Base-by-base conservation (phyloP, 768 basidiomycete genomes). In the Tulasnella sp. region DNA sequence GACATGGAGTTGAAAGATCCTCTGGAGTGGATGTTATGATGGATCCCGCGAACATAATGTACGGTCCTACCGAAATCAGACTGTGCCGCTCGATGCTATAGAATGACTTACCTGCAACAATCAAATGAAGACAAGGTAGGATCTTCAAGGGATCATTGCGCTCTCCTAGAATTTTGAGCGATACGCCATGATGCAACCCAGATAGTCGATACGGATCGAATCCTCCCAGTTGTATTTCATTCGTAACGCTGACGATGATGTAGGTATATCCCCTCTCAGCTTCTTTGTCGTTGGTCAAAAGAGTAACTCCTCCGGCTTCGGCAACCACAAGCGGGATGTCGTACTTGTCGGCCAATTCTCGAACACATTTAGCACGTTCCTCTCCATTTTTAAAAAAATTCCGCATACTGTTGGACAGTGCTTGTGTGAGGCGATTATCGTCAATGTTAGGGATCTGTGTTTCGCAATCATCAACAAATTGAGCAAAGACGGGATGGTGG, bases 11-110 rank as follows among this genome's bases (percentile, higher is more conserved):
- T n/a, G n/a, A n/a, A n/a, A n/a, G n/a, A n/a, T n/a, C n/a, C n/a
- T n/a, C n/a, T n/a, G n/a, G n/a, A n/a, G n/a, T n/a, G n/a, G n/a
- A n/a, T 28, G 57, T 64, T 58, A 59, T 64, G 3, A 50, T 54
- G 3, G 60, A 61, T 31, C 63, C 60, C 13, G 63, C 60, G 41
- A 66, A 62, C 39, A 58, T 35, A 19, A 67, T 54, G 28, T 57
- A 45, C 37, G 66, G 51, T 12, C 66, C 66, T 66, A 35, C 24
- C 46, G 35, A 64, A 48, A 12, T 65, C 65, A 64, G 45, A 42
- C 9, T 9, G 8, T 35, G 49, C 15, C 12, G 10, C 7, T 15
- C 8, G 10, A 9, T 12, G 44, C 7, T 9, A 27, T 9, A 12
- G 32, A 12, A 45, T 12, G 10, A 28, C 44, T 33, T 31, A 45